Conservation (phyloP, 495 filamentous ascomycete species). For the Annulohypoxylon nitens region DNA sequence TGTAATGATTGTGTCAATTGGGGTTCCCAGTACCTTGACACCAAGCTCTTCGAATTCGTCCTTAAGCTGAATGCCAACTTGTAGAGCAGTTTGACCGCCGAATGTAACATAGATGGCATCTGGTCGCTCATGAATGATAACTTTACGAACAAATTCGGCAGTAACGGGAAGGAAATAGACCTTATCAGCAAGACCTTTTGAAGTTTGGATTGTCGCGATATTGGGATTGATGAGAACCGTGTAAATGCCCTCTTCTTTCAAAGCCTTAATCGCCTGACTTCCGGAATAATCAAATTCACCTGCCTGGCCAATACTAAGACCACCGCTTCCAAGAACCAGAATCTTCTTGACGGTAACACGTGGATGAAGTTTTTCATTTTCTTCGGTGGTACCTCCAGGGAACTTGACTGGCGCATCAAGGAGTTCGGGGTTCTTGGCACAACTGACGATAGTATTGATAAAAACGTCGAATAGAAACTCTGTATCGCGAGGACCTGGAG, state of each 20-base stretch:
- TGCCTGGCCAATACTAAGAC: conserved; percentile 95
- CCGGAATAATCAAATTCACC: conserved; percentile 99
- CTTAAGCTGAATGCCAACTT: conserved; percentile 95
- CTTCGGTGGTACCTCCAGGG: conserved; percentile 83
- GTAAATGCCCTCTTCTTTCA: conserved; percentile 95
- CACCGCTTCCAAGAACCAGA: conserved; percentile 91
- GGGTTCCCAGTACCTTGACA: conserved; percentile 93
- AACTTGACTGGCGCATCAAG: conserved; percentile 80
- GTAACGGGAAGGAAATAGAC: conserved; percentile 98
- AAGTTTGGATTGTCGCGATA: conserved; percentile 98
- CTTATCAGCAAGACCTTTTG: conserved; percentile 96
- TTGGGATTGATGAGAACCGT: conserved; percentile 98
- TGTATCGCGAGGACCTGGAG: conserved; percentile 94
- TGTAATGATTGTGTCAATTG: conserved; percentile 97
- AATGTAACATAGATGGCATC: conserved; percentile 98
- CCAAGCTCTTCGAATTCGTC: conserved; percentile 93
- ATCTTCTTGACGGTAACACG: conserved; percentile 92
- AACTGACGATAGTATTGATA: conserved; percentile 82
- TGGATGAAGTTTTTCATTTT: conserved; percentile 81
- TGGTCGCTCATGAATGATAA: conserved; percentile 90
- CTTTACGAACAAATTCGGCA: conserved; percentile 96
- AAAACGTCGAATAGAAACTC: conserved; percentile 98
- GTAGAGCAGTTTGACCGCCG: conserved; percentile 93
- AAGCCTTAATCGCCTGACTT: conserved; percentile 91
- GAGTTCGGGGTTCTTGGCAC: conserved; percentile 68